A percentile compares a stretch with the other conserved stretches of the same genome.
Evolutionary conservation across 164 flowering plant species (phyloP).

Genomic region (grape (Vitis vinifera)): ASM3070453v1 NC_081810.1:24361501-24362000

Average conservation of each 20-base stretch:
- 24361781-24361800: conserved; percentile 30
- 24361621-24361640: too few relatives aligned
- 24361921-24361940: too few relatives aligned
- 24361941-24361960: too few relatives aligned
- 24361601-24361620: conserved; percentile 31
- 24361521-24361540: conserved; percentile 51
- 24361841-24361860: background rate
- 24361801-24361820: too few relatives aligned
- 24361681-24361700: background rate
- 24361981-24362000: too few relatives aligned
- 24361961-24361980: too few relatives aligned
- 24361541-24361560: conserved; percentile 36
- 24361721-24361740: conserved; percentile 47
- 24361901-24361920: too few relatives aligned
- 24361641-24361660: too few relatives aligned
- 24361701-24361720: conserved; percentile 35
- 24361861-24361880: background rate
- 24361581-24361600: conserved; percentile 33
- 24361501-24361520: conserved; percentile 29
- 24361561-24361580: conserved; percentile 50
- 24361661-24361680: too few relatives aligned
- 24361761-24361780: conserved; percentile 51
- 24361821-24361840: too few relatives aligned
- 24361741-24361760: conserved; percentile 45
- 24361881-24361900: too few relatives aligned